Base-by-base conservation (phyloP, 257 asterid species). In the Solanum dulcamara region DNA sequence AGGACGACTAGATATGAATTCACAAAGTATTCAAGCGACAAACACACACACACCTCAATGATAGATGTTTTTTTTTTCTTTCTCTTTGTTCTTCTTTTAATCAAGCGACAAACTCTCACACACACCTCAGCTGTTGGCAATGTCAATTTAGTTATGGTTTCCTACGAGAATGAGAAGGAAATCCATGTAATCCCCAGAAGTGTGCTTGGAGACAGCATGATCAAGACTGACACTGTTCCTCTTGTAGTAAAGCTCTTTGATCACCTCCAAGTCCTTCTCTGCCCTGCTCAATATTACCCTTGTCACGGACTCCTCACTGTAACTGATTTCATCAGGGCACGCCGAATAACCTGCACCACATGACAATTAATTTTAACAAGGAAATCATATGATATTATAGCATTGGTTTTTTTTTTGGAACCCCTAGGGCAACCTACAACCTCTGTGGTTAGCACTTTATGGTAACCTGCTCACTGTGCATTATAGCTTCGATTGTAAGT, bases 221-320 rank as follows among this genome's bases (percentile, higher is more conserved):
- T 92, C 93, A 83, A 95, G 97, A 24, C 86, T 13, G n/a, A 87
- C 88, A 77, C 90, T 94, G 90, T 94, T 95, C 86, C 98, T 93
- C 94, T 92, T 92, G 30, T 67, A 46, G 83, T 81, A 95, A 4
- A 83, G 32, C 74, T 92, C 95, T 81, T 91, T 94, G 50, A 95
- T 92, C 5, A 44, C 88, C 87, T 64, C 81, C 90, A 94, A 79
- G 83, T 95, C 97, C 17, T 88, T 92, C 88, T 94, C 99, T 1
- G 98, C 99, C 32, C 97, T 88, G 4, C 95, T 90, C 6, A 94
- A 93, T 2, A 95, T 87, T 46, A 93, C 97, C 2, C 96, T 91
- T 6, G 93, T 93, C 50, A 93, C 30, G 0, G 91, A 83, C 3
- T 92, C 97, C 79, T 94, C 98, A 24, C 97, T 0, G 96, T 92